phyloP scores from a whole-genome alignment of 257 asterid genomes.

The Hygrophila difformis region DNA sequence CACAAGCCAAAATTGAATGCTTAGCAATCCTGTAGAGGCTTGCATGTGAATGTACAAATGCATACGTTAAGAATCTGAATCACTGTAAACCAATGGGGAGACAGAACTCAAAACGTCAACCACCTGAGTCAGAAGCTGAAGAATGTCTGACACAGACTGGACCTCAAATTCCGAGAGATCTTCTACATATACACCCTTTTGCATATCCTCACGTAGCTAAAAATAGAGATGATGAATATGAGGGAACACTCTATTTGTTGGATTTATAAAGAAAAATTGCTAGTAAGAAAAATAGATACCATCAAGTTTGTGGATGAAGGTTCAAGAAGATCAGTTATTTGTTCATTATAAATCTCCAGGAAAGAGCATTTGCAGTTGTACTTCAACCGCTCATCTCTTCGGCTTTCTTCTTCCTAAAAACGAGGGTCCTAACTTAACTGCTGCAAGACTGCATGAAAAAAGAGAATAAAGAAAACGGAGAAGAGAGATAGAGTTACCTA shows the following conservation, averaged over 20 bases:
- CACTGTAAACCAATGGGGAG: conserved; percentile 9
- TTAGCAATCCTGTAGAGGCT: neutral
- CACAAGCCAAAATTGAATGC: neutral
- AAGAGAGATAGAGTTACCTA: neutral
- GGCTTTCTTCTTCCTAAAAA: conserved; percentile 79
- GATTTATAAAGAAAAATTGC: neutral
- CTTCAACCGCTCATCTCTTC: conserved; percentile 67
- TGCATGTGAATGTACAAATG: conserved; percentile 7
- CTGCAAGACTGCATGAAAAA: neutral
- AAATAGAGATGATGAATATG: conserved; percentile 16
- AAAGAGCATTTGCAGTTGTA: conserved; percentile 93
- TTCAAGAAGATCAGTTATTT: conserved; percentile 88
- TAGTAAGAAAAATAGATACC: conserved; percentile 35
- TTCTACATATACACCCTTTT: conserved; percentile 87
- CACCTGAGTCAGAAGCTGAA: conserved; percentile 87
- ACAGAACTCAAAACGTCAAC: neutral
- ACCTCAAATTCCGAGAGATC: conserved; percentile 91
- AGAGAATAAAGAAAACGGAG: too few species aligned
- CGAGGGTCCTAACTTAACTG: neutral
- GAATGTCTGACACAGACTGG: conserved; percentile 77
- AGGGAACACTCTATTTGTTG: conserved; percentile 2
- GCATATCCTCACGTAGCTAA: conserved; percentile 84
- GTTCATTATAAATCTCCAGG: conserved; percentile 92
- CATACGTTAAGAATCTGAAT: conserved; percentile 2
- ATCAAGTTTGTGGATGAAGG: conserved; percentile 90